Conservation (phyloP, 1,139 yeast genomes). For the Taphrina populina region DNA sequence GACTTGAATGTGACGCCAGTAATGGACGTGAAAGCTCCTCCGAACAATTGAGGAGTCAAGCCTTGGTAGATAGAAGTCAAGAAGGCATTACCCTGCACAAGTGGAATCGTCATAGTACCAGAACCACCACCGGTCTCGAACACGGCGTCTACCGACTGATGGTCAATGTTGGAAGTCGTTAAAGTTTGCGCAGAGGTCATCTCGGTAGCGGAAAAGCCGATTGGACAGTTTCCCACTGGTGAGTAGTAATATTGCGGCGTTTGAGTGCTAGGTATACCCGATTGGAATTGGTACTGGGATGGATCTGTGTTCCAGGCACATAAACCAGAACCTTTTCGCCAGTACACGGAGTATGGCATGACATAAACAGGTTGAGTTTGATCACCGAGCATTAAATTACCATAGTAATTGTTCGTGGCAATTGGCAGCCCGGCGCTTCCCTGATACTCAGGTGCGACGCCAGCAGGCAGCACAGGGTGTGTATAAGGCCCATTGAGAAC, state of each 20-base stretch:
- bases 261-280: conserved; percentile 4
- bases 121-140: conserved; percentile 48
- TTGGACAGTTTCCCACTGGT: conserved; percentile 55
- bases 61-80: conserved; percentile 62
- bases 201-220: conserved; percentile 59
- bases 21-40: conserved; percentile 56
- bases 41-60: conserved; percentile 55
- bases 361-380: conserved; percentile 54
- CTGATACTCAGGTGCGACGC: conserved; percentile 4
- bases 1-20: conserved; percentile 45
- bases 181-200: conserved; percentile 49
- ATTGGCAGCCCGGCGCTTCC: conserved; percentile 40
- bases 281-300: conserved; percentile 49
- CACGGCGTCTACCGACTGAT: conserved; percentile 58
- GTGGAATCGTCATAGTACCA: conserved; percentile 45
- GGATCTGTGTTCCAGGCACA: conserved; percentile 60
- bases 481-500: conserved; percentile 22
- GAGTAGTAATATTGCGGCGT: conserved; percentile 53
- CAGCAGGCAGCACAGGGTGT: conserved; percentile 7
- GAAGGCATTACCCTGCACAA: conserved; percentile 78
- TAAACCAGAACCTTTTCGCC: conserved; percentile 55
- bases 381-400: conserved; percentile 58
- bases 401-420: conserved; percentile 71
- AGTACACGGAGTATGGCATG: conserved; percentile 65
- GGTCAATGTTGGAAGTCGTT: conserved; percentile 51